phyloP scores from a whole-genome alignment of 73 alveolate genomes.

The Paramecium pentaurelia region DNA sequence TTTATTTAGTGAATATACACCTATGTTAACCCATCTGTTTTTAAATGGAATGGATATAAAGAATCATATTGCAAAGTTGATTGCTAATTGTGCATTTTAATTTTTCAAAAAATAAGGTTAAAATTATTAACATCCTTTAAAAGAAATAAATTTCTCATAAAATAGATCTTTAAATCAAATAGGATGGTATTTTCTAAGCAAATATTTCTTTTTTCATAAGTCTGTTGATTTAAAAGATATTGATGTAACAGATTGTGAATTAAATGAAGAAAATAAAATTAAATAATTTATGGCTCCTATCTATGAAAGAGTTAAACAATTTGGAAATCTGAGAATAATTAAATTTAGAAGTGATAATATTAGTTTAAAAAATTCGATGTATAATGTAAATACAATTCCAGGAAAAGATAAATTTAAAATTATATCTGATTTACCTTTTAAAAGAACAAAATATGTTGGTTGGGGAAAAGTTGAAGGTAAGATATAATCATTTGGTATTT shows the following conservation, averaged over 20 bases:
- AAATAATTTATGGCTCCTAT: not conserved
- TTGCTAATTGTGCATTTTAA: not conserved
- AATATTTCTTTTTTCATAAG: not conserved
- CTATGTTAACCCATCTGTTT: not conserved
- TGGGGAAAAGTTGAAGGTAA: not conserved
- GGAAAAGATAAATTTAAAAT: not conserved
- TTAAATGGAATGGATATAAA: not conserved
- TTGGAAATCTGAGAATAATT: not conserved
- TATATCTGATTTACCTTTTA: not conserved
- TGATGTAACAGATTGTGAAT: not conserved
- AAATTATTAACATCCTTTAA: not conserved
- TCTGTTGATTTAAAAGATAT: not conserved
- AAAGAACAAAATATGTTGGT: not conserved
- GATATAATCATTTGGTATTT: not conserved
- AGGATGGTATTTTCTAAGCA: not conserved
- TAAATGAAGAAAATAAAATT: not conserved
- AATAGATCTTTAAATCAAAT: not conserved
- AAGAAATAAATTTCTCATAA: not conserved
- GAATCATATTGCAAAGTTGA: not conserved
- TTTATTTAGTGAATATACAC: not conserved
- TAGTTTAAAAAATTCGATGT: not conserved
- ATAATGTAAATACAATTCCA: not conserved
- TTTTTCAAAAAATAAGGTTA: not conserved
- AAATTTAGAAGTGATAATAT: not conserved
- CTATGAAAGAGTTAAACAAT: not conserved